Conservation (phyloP, 164 flowering plant genomes). For the Amborella trichopoda region DNA sequence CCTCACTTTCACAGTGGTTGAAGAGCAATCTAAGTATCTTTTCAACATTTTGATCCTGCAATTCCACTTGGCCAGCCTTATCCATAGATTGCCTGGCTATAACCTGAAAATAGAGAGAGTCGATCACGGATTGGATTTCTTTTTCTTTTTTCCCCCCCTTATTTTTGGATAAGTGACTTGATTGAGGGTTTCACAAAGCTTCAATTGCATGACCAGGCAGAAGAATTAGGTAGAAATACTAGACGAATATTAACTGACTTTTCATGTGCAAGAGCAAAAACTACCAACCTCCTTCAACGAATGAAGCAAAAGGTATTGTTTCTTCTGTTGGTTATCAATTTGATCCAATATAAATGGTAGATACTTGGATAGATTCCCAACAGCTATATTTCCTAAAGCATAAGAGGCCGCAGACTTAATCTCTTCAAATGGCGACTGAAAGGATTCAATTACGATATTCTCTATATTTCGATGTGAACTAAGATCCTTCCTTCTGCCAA, state of each 20-base stretch:
- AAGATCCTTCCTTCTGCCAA: constrained; percentile 92
- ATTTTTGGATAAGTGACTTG: no score
- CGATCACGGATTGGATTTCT: no score
- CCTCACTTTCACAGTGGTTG: constrained; percentile 98
- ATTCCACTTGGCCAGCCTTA: constrained; percentile 55
- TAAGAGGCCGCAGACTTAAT: constrained; percentile 99
- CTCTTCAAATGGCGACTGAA: constrained; percentile 96
- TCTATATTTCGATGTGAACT: constrained; percentile 79
- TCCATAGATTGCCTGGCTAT: constrained; percentile 94
- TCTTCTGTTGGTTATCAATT: constrained; percentile 98
- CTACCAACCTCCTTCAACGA: constrained; percentile 91
- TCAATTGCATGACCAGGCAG: no score
- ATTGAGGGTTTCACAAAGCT: no score
- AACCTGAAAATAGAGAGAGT: constrained; percentile 61
- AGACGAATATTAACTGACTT: no score
- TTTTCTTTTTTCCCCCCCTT: no score
- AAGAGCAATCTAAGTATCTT: constrained; percentile 81
- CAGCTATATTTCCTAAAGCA: constrained; percentile 99
- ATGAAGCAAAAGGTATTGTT: constrained; percentile 93
- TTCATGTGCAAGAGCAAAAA: no score
- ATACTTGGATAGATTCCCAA: constrained; percentile 87
- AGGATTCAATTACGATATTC: constrained; percentile 88
- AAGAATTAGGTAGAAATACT: no score
- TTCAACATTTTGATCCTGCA: constrained; percentile 86
- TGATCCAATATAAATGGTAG: constrained; percentile 93